Evolutionary conservation across 108 stramenopile species (phyloP), one percentile per base, ranked within the genome.

Genomic region (Cyclotella atomus): DNA sequence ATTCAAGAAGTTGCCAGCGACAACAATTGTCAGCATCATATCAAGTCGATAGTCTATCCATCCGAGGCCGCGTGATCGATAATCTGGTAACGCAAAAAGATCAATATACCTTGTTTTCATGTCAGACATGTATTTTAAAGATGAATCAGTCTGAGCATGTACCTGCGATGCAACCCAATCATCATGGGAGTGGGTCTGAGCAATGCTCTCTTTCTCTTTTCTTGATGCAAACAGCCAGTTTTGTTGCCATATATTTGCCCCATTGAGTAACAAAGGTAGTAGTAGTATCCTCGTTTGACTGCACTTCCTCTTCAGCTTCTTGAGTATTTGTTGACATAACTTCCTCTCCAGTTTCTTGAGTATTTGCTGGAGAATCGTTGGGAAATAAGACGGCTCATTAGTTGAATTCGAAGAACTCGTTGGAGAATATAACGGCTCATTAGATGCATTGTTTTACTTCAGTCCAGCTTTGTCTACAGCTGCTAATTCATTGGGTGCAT

Each of bases 11-110:
- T 65, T 32, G 8, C 65, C 65, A 24, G 47, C 60, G 15, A 56
- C 54, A 3, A 65, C 53, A 43, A 65, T 43, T 32, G 73, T 65
- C 41, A 74, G 27, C 3, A 65, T 38, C 73, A 74, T 74, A 16
- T 35, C 64, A 38, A 74, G 54, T 55, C 73, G 20, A 30, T 74
- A 38, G 30, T 41, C n/a, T 29, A 74, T 65, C 73, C 73, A 74
- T 44, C 73, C 73, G 14, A 65, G 24, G 6, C 73, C 73, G 3
- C 73, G 53, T 0, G 44, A 53, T 20, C 53, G 36, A 57, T 54
- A 74, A 63, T 74, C 73, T 8, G 73, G 63, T 54, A 74, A 57
- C 2, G 52, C 52, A 52, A 24, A 10, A 23, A 52, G 20, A 23
- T 23, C 10, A 23, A 23, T 23, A 5, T 52, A 52, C 27, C 73